Evolutionary conservation across 192 early-diverging fungal species (phyloP).

Genomic region (Rhizophagus prolifer): DNA sequence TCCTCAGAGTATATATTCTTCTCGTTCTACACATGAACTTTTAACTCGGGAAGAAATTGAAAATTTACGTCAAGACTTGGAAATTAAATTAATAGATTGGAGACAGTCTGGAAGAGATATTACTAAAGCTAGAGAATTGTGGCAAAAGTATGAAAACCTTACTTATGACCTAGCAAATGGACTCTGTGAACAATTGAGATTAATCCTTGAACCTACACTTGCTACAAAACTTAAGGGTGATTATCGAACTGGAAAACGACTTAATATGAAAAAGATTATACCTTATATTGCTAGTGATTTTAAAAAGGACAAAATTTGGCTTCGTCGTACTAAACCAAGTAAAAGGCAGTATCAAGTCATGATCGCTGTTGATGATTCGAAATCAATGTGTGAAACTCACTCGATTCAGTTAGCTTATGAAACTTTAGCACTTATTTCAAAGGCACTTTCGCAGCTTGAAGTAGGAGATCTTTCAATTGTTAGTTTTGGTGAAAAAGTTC

Average conservation of each 20-base stretch:
- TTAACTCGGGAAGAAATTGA: slow-evolving; percentile 63
- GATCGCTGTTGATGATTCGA: slow-evolving; percentile 96
- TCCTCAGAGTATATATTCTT: slow-evolving; percentile 33
- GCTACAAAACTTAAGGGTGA: slow-evolving; percentile 96
- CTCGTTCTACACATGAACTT: slow-evolving; percentile 42
- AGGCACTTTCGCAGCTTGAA: slow-evolving; percentile 91
- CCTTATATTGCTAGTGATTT: slow-evolving; percentile 98
- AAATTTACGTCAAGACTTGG: slow-evolving; percentile 77
- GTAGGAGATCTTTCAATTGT: slow-evolving; percentile 90
- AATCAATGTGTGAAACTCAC: slow-evolving; percentile 91
- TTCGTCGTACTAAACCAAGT: slow-evolving; percentile 93
- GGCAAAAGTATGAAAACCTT: slow-evolving; percentile 85
- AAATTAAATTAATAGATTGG: slow-evolving; percentile 76
- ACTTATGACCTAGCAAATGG: slow-evolving; percentile 89
- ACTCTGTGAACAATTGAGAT: slow-evolving; percentile 91
- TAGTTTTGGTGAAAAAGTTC: slow-evolving; percentile 86
- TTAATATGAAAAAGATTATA: slow-evolving; percentile 99
- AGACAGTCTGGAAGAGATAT: slow-evolving; percentile 61
- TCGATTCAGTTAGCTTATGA: slow-evolving; percentile 93
- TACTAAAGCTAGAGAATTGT: slow-evolving; percentile 68
- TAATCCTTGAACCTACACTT: slow-evolving; percentile 96
- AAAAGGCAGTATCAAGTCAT: slow-evolving; percentile 98
- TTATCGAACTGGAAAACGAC: slow-evolving; percentile 96
- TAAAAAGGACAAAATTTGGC: slow-evolving; percentile 99
- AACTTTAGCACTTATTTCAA: slow-evolving; percentile 88